Percentiles rank a stretch among this genome's conserved stretches.
Evolutionary conservation across 768 basidiomycete species (phyloP).

Genomic region (Auriscalpium microsporum): DNA sequence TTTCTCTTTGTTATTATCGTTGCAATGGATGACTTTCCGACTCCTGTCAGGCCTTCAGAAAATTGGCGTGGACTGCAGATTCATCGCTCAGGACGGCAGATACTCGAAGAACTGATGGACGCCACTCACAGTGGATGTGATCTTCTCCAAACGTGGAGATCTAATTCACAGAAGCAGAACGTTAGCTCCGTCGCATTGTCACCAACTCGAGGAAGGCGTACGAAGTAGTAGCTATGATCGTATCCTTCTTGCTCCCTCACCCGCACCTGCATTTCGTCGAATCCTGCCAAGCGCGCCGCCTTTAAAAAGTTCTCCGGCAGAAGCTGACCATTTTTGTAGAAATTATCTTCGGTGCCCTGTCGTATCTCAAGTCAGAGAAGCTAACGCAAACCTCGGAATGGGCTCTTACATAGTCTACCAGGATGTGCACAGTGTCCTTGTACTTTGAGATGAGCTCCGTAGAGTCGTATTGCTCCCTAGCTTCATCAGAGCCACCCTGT

Average conservation of each 20-base stretch:
- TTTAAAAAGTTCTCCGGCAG: conserved; percentile 83
- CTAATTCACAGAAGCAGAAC: conserved; percentile 27
- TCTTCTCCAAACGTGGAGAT: conserved; percentile 86
- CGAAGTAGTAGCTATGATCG: conserved; percentile 88
- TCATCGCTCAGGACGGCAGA: conserved; percentile 11
- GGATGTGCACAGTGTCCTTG: conserved; percentile 61
- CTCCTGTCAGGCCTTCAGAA: conserved; percentile 58
- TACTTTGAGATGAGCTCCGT: conserved; percentile 65
- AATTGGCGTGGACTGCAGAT: conserved; percentile 73
- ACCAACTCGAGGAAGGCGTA: conserved; percentile 20
- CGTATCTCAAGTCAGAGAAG: not conserved
- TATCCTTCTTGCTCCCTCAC: conserved; percentile 79
- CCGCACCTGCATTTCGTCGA: conserved; percentile 65
- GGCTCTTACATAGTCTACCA: conserved; percentile 76
- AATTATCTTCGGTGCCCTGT: conserved; percentile 75
- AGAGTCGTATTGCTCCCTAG: conserved; percentile 68
- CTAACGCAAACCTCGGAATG: not conserved
- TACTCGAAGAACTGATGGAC: not conserved
- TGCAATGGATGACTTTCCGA: not conserved
- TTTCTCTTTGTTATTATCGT: not conserved
- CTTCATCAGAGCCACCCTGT: conserved; percentile 68
- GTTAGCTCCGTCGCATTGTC: too few relatives aligned
- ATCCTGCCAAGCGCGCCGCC: conserved; percentile 66
- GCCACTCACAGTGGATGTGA: conserved; percentile 74
- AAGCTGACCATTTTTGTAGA: conserved; percentile 80